Percentiles rank a stretch among this genome's conserved stretches.
These are phyloP conservation scores for Hericium coralloides DNA, from an alignment of 768 basidiomycete genomes.

Conservation along the genomic window DNA sequence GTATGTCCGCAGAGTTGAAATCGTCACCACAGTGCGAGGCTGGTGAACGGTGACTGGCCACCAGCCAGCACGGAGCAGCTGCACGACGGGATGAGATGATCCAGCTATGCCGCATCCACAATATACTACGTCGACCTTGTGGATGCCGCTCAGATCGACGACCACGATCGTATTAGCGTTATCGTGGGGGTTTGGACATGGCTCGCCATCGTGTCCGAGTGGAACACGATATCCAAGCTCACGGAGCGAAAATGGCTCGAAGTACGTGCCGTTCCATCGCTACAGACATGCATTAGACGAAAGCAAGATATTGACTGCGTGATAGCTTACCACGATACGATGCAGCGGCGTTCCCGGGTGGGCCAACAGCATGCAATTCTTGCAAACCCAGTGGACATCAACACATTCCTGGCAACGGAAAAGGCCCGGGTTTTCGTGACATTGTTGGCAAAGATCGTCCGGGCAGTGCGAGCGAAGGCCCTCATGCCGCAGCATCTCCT, in stretches of 20 bases:
- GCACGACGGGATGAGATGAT: background rate
- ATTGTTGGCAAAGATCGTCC: too few relatives aligned
- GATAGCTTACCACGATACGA: too few relatives aligned
- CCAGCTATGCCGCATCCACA: background rate
- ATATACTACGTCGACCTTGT: background rate
- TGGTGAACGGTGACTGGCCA: background rate
- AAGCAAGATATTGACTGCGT: too few relatives aligned
- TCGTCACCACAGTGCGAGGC: background rate
- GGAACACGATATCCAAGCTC: background rate
- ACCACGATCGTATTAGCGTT: background rate
- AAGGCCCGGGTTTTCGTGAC: too few relatives aligned
- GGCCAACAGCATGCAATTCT: too few relatives aligned
- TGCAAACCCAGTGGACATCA: too few relatives aligned
- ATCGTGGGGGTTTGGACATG: background rate
- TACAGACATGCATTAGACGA: background rate
- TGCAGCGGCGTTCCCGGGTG: too few relatives aligned
- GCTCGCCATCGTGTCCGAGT: background rate
- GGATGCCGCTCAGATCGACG: background rate
- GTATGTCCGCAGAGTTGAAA: background rate
- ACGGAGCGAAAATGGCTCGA: background rate
- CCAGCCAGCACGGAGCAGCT: background rate
- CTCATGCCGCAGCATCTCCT: too few relatives aligned
- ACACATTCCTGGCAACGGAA: too few relatives aligned
- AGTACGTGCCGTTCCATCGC: background rate
- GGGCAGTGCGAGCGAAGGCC: too few relatives aligned